A percentile compares a stretch with the other conserved stretches of the same genome.
These are phyloP conservation scores for Puccinia coronata DNA, from an alignment of 1,284 basidiomycete species.

Conservation along the genomic window DNA sequence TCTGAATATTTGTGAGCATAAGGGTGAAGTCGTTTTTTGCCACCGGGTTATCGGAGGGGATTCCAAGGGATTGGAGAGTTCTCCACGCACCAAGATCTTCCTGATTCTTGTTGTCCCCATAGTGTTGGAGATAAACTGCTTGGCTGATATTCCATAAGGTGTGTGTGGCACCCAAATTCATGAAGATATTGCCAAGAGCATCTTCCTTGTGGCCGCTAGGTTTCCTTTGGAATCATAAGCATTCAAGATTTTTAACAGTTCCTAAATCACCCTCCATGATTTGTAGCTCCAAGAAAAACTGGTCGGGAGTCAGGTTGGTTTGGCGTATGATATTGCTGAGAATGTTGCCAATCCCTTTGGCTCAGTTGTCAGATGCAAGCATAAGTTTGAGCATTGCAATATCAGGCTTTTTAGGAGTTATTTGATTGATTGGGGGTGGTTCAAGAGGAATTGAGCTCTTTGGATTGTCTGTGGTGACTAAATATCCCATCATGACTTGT, in stretches of 20 bases:
- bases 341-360: neutral
- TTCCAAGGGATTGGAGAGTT: too few species aligned
- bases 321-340: neutral
- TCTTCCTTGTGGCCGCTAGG: neutral
- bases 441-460: neutral
- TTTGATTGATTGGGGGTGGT: too few species aligned
- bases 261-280: slow-evolving; percentile 9
- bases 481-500: neutral
- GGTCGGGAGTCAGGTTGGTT: too few species aligned
- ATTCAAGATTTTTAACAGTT: slow-evolving; percentile 2
- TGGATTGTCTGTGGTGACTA: neutral
- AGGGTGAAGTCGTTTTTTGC: too few species aligned
- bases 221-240: neutral
- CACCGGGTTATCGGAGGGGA: too few species aligned
- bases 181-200: neutral
- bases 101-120: too few species aligned
- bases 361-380: too few species aligned
- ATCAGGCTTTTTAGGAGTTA: neutral
- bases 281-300: neutral
- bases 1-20: too few species aligned
- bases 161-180: neutral
- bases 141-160: neutral
- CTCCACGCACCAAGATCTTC: too few species aligned
- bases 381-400: neutral
- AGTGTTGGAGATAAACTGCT: too few species aligned